Conservation (phyloP, 805 yeast genomes). For the Saturnispora gosingensis region DNA sequence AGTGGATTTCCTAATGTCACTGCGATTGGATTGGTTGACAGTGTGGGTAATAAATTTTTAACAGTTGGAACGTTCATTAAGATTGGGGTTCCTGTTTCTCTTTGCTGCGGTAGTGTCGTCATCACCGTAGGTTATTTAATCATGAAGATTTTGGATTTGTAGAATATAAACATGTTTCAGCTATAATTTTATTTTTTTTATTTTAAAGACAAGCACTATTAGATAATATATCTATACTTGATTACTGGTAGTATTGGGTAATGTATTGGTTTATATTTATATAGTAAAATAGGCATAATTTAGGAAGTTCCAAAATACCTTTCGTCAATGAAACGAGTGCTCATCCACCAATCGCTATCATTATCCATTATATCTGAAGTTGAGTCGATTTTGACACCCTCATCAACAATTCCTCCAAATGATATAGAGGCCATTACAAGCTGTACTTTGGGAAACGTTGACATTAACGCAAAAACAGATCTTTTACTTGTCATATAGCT, state of each 20-base stretch:
- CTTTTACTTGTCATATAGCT: constrained; percentile 69
- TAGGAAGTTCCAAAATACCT: constrained; percentile 63
- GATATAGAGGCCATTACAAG: constrained; percentile 58
- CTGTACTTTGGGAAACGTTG: constrained; percentile 63
- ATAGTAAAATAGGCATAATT: not conserved
- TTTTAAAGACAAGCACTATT: not conserved
- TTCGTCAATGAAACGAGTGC: constrained; percentile 62
- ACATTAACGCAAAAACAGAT: constrained; percentile 62
- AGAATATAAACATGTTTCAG: not conserved
- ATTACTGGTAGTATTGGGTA: not conserved
- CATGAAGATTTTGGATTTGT: constrained; percentile 52
- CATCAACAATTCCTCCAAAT: constrained; percentile 13
- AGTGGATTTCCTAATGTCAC: constrained; percentile 98
- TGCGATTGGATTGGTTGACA: constrained; percentile 91
- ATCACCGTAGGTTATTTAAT: constrained; percentile 72
- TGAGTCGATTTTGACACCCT: constrained; percentile 21
- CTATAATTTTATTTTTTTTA: not conserved
- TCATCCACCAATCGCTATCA: constrained; percentile 45
- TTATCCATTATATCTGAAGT: constrained; percentile 3
- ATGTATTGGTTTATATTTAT: not conserved
- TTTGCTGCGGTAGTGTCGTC: constrained; percentile 63
- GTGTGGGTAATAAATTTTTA: constrained; percentile 81
- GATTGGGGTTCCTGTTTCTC: constrained; percentile 82
- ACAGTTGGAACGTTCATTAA: constrained; percentile 81
- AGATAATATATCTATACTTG: not conserved